Conservation (phyloP, 148 eudicot species). For the Polygonum aviculare region DNA sequence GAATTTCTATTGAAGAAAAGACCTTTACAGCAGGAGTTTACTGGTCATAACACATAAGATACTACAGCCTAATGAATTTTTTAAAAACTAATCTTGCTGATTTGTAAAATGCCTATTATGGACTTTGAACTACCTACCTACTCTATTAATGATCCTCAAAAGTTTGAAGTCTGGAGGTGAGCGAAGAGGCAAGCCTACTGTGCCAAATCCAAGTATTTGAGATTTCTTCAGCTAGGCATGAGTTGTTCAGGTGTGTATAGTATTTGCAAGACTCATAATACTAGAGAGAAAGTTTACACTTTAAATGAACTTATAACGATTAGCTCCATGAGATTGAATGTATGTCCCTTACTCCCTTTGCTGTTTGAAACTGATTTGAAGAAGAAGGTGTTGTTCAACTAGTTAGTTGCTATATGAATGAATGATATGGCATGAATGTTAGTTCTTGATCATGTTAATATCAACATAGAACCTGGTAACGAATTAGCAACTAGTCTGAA, state of each 20-base stretch:
- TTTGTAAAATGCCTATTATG: not conserved
- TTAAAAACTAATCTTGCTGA: not conserved
- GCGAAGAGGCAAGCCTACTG: no score
- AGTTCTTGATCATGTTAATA: not conserved
- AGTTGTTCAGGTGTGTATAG: not conserved
- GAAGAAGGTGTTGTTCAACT: no score
- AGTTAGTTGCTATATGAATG: no score
- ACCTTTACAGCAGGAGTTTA: not conserved
- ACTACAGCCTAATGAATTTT: not conserved
- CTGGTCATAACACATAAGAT: not conserved
- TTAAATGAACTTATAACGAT: not conserved
- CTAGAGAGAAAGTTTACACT: not conserved
- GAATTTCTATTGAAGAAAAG: constrained; percentile 1
- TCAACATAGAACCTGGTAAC: not conserved
- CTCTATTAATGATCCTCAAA: constrained; percentile 9
- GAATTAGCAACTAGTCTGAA: not conserved
- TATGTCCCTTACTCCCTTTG: no score
- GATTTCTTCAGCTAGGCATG: no score
- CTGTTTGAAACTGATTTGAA: no score
- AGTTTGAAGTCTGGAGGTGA: not conserved
- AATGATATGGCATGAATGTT: no score
- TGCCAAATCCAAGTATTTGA: not conserved
- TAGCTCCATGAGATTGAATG: not conserved
- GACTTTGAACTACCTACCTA: constrained; percentile 10
- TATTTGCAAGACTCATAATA: not conserved